Conservation (phyloP, 352 stramenopile species). For the Globisporangium cylindrosporum region DNA sequence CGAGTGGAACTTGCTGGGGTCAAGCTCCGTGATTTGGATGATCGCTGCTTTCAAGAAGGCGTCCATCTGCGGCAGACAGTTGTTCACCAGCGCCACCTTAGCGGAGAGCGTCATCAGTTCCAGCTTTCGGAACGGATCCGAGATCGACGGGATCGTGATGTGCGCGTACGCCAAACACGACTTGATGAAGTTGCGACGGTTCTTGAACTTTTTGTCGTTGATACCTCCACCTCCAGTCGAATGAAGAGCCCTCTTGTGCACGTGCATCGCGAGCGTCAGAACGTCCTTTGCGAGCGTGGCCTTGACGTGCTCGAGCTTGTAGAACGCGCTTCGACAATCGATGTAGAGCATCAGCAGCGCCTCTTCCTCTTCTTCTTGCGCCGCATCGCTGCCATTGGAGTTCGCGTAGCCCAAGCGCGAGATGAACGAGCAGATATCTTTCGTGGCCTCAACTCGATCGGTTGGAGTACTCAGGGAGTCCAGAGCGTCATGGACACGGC, state of each 20-base stretch:
- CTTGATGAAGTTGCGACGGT: conserved; percentile 75
- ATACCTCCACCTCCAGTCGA: not conserved
- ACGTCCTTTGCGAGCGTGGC: conserved; percentile 53
- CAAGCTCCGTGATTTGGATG: conserved; percentile 68
- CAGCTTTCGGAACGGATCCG: conserved; percentile 42
- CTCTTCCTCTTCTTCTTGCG: conserved; percentile 70
- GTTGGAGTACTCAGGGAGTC: conserved; percentile 69
- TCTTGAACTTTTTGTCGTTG: conserved; percentile 27
- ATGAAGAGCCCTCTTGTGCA: conserved; percentile 30
- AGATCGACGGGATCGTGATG: conserved; percentile 88
- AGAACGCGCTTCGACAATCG: conserved; percentile 83
- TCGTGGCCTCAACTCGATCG: conserved; percentile 52
- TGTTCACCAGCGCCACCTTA: conserved; percentile 65
- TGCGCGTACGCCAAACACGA: conserved; percentile 88
- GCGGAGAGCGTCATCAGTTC: conserved; percentile 63
- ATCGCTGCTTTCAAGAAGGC: conserved; percentile 81
- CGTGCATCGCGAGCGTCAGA: conserved; percentile 58
- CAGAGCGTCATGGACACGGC: conserved; percentile 79
- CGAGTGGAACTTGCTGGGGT: conserved; percentile 18
- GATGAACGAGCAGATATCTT: conserved; percentile 84
- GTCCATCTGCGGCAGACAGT: conserved; percentile 86
- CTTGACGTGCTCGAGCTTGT: conserved; percentile 83
- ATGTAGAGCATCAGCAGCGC: conserved; percentile 86
- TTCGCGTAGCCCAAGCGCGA: conserved; percentile 46
- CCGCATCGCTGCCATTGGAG: conserved; percentile 3